Conservation (phyloP, 2,329 filamentous ascomycete genomes). For the Fusarium irregulare region DNA sequence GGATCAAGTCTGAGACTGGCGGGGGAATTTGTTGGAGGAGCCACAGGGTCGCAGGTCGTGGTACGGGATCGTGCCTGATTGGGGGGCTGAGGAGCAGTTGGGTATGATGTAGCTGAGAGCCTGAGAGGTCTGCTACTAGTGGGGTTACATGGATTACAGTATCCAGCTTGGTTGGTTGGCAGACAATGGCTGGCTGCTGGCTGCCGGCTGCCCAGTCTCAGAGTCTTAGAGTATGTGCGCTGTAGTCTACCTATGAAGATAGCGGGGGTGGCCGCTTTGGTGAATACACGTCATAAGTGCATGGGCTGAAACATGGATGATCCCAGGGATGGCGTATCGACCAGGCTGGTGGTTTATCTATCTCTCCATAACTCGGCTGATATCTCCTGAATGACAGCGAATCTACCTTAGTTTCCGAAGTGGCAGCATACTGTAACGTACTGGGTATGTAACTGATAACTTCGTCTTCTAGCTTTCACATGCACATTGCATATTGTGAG, state of each 20-base stretch:
- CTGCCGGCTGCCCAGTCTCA: neutral
- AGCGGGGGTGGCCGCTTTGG: conserved; percentile 9
- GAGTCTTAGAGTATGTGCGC: neutral
- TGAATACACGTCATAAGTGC: conserved; percentile 24
- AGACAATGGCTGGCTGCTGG: neutral
- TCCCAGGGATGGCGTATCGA: neutral
- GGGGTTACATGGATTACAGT: conserved; percentile 17
- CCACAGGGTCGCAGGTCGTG: conserved; percentile 36
- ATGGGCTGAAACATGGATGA: conserved; percentile 4
- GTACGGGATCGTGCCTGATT: conserved; percentile 44
- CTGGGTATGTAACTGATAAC: neutral
- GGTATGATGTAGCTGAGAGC: conserved; percentile 42
- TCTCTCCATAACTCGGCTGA: neutral
- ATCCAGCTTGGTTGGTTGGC: neutral
- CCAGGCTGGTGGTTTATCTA: neutral
- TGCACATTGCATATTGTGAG: neutral
- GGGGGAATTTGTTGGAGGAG: conserved; percentile 41
- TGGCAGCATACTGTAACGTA: neutral
- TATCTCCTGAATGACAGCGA: neutral
- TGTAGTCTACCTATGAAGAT: conserved; percentile 13
- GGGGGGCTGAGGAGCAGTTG: conserved; percentile 39
- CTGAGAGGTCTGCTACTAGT: conserved; percentile 23
- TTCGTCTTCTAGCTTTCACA: neutral
- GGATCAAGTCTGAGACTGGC: conserved; percentile 38
- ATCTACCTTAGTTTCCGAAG: neutral